Conservation (phyloP, 441 rosid genomes). For the Melastoma candidum region DNA sequence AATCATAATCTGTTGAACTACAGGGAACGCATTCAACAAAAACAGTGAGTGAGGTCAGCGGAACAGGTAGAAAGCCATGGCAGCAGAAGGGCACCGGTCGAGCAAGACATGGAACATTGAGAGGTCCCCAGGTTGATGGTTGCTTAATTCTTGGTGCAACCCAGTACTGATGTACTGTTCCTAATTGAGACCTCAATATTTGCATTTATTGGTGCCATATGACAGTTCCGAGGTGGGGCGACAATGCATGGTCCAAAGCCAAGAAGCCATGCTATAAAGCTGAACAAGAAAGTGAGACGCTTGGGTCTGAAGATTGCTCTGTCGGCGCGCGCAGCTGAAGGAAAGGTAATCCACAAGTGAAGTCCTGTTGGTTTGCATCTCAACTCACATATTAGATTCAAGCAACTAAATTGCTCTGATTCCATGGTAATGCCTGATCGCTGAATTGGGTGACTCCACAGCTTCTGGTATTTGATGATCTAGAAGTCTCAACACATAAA, state of each 20-base stretch:
- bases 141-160: conserved; percentile 1
- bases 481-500: conserved; percentile 73
- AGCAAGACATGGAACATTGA: conserved; percentile 85
- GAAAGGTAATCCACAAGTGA: conserved; percentile 42
- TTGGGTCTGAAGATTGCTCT: conserved; percentile 85
- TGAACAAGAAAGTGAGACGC: conserved; percentile 82
- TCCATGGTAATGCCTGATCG: conserved; percentile 7
- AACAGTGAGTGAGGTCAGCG: conserved; percentile 89
- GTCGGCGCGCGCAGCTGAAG: conserved; percentile 87
- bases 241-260: conserved; percentile 89
- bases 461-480: conserved; percentile 72
- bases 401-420: not conserved
- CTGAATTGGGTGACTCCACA: conserved; percentile 22
- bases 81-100: conserved; percentile 77
- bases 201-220: conserved; percentile 10
- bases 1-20: conserved; percentile 12
- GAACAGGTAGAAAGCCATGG: conserved; percentile 95
- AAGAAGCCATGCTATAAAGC: conserved; percentile 80
- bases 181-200: conserved; percentile 1
- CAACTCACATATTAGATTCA: too few species aligned
- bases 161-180: conserved; percentile 3
- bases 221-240: conserved; percentile 88
- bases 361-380: too few species aligned
- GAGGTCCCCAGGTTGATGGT: conserved; percentile 74
- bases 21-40: conserved; percentile 96